Base-by-base conservation (phyloP, 768 basidiomycete genomes). In the Phlebiopsis flavidoalba region DNA sequence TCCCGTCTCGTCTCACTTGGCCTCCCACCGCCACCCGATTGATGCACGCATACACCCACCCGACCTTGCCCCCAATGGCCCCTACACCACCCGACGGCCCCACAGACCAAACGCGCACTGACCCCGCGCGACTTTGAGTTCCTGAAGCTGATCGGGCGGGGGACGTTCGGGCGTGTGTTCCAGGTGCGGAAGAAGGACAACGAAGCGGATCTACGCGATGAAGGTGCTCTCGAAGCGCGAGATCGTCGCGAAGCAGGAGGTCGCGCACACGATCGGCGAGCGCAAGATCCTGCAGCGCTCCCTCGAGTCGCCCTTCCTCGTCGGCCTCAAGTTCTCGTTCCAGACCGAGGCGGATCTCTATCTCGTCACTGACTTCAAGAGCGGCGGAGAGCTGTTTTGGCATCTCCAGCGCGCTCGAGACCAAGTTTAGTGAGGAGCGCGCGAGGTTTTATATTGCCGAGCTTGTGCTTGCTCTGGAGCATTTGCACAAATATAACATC, bases 131-230 rank as follows among this genome's bases (percentile, higher is more conserved):
- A 98, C 72, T 99, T 99, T 69, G 96, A 98, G 71, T 97, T 98
- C 77, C 86, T 99, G 70, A 97, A 97, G 74, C 89, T 99, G 60
- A 98, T 99, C 75, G 97, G 97, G 60, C 87, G 95, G 53, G 97
- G 97, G 1, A 98, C 97, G 0, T 99, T 99, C 72, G 97, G 95
- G 52, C 91, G 94, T 58, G 97, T 99, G 19, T 98, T 98, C 81
- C 97, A 99, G 74, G 97, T 99, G 53, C 92, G 97, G 63, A 99
- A 99, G 77, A 87, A 81, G 72, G 95, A 99, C 77, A n/a, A 99
- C 97, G 46, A 91, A 93, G 74, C 91, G 97, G 50, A 98, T 99
- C 76, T 99, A 98, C 78, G 97, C 97, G 55, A 98, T 99, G 96
- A 99, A 99, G 71, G 93, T 98, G 59, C 82, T 99, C 43, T 95